Conservation (phyloP, 2,329 filamentous ascomycete species). For the Leptosphaerulina australis region DNA sequence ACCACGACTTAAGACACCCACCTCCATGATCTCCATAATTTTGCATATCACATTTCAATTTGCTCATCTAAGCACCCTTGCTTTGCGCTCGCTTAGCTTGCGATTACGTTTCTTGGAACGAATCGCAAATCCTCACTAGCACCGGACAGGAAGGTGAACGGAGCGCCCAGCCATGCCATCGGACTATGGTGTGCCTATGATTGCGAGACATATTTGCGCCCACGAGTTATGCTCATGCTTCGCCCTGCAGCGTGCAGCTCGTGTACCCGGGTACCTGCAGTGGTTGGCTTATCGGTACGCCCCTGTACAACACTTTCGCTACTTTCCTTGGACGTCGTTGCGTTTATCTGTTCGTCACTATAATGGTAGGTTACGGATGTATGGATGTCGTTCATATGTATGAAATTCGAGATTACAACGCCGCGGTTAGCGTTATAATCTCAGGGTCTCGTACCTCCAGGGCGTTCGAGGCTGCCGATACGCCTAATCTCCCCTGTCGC, state of each 20-base stretch:
- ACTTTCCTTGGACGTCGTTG: background rate
- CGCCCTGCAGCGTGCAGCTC: constrained; percentile 15
- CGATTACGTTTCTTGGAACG: constrained; percentile 3
- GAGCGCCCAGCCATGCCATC: constrained; percentile 21
- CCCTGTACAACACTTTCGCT: background rate
- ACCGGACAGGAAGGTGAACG: constrained; percentile 25
- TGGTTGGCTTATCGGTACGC: constrained; percentile 5
- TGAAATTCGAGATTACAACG: background rate
- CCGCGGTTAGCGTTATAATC: background rate
- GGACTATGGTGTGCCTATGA: constrained; percentile 8
- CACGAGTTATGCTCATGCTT: constrained; percentile 8
- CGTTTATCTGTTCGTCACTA: background rate
- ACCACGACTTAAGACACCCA: background rate
- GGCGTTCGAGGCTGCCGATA: constrained; percentile 6
- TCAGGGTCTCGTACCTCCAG: constrained; percentile 3
- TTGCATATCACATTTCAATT: constrained; percentile 4
- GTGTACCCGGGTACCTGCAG: constrained; percentile 28
- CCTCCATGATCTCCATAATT: background rate
- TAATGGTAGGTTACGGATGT: background rate
- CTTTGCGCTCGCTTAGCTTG: background rate
- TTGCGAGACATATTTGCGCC: constrained; percentile 8
- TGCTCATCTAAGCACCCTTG: constrained; percentile 7
- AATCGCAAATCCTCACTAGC: constrained; percentile 2
- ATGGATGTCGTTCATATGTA: background rate
- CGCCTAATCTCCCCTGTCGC: constrained; percentile 15